Conservation (phyloP, 164 flowering plant species). For the Piper betle region DNA sequence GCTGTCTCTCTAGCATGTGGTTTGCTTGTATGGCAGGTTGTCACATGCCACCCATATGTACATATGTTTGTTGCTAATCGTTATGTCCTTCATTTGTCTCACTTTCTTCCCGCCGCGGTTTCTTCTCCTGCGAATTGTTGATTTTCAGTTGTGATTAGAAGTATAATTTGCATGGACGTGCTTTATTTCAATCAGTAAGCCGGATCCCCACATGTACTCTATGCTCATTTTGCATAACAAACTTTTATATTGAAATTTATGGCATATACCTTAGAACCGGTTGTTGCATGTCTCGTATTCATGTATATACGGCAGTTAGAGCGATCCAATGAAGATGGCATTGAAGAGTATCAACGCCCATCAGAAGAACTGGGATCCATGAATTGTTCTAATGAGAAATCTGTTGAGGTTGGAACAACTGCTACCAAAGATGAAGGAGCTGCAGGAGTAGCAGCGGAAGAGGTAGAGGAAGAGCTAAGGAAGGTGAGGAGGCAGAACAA, state of each 20-base stretch:
- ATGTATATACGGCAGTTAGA: slow-evolving; percentile 7
- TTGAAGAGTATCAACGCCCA: background rate
- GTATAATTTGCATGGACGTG: no score
- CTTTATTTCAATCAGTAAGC: no score
- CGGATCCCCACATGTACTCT: no score
- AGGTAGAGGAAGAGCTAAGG: slow-evolving; percentile 44
- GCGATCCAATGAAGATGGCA: background rate
- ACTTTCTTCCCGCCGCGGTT: no score
- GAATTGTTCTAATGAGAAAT: background rate
- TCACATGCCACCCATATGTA: no score
- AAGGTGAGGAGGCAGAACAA: slow-evolving; percentile 55
- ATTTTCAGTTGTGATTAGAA: no score
- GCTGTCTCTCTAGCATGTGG: background rate
- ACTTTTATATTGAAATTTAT: background rate
- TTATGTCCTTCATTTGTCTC: no score
- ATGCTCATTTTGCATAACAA: background rate
- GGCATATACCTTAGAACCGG: background rate
- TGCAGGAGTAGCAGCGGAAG: slow-evolving; percentile 18
- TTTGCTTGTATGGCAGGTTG: no score
- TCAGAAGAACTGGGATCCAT: background rate
- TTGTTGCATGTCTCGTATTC: background rate
- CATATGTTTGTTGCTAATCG: no score
- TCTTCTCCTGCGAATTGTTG: no score
- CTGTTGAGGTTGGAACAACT: background rate
- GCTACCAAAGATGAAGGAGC: background rate